A percentile compares a stretch with the other conserved stretches of the same genome.
phyloP scores from a whole-genome alignment of 2,329 filamentous ascomycete genomes.

The Arthrobotrys musiformis region DNA sequence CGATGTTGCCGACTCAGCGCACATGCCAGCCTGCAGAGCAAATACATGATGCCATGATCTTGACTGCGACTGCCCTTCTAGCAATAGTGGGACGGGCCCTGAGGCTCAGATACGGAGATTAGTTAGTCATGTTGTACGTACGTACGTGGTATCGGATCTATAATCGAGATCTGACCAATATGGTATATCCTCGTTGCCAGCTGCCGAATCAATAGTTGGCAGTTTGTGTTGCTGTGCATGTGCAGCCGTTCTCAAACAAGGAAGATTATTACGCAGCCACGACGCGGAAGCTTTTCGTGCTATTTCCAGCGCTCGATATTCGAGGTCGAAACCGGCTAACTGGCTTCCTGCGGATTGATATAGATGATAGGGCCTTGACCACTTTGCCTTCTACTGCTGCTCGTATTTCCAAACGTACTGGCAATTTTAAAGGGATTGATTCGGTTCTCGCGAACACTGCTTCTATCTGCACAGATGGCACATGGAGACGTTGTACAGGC shows the following conservation, averaged over 20 bases:
- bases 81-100: conserved; percentile 33
- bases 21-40: neutral
- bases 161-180: conserved; percentile 1
- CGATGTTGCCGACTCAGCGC: conserved; percentile 5
- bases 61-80: conserved; percentile 37
- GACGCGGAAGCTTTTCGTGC: conserved; percentile 9
- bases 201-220: neutral
- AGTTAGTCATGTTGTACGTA: conserved; percentile 44
- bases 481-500: conserved; percentile 15
- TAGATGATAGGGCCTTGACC: conserved; percentile 33
- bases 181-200: conserved; percentile 5
- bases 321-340: neutral
- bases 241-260: neutral
- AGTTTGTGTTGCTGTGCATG: conserved; percentile 34
- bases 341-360: conserved; percentile 12
- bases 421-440: conserved; percentile 44
- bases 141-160: neutral
- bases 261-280: conserved; percentile 40
- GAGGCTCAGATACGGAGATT: conserved; percentile 40
- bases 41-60: conserved; percentile 35
- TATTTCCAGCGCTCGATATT: neutral
- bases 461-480: conserved; percentile 29
- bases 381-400: conserved; percentile 9
- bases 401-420: conserved; percentile 40
- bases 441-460: neutral